Percentiles rank a stretch among this genome's conserved stretches.
Evolutionary conservation across 1,284 basidiomycete species (phyloP).

Genomic region (Naganishia sp.): DNA sequence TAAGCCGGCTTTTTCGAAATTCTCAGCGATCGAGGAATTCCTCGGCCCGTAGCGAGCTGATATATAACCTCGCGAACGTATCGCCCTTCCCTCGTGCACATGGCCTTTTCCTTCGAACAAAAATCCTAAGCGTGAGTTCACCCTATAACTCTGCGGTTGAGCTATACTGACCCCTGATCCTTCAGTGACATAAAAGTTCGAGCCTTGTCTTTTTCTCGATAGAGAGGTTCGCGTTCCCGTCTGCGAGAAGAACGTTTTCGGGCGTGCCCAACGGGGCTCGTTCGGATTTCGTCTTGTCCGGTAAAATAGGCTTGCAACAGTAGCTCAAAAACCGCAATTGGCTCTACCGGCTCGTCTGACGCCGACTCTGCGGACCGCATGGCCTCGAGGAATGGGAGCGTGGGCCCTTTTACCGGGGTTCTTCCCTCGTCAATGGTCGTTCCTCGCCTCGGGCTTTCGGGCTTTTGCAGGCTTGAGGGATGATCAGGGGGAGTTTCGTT

Average conservation of each 20-base stretch:
- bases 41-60: not conserved
- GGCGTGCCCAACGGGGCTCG: conserved; percentile 11
- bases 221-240: conserved; percentile 54
- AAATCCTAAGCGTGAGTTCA: conserved; percentile 40
- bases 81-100: not conserved
- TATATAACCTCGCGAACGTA: not conserved
- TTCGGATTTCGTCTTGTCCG: conserved; percentile 35
- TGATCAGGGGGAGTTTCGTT: conserved; percentile 25
- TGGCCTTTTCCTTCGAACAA: conserved; percentile 42
- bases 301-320: conserved; percentile 25
- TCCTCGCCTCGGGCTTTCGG: conserved; percentile 20
- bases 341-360: conserved; percentile 7
- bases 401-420: conserved; percentile 7
- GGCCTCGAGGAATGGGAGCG: conserved; percentile 17
- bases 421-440: conserved; percentile 24
- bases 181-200: conserved; percentile 54
- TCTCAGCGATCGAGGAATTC: conserved; percentile 4
- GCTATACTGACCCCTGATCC: not conserved
- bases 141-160: conserved; percentile 5
- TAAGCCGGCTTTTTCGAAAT: conserved; percentile 7
- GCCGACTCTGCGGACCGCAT: conserved; percentile 21
- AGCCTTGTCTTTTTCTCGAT: conserved; percentile 50
- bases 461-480: conserved; percentile 29
- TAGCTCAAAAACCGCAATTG: conserved; percentile 30
- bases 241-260: conserved; percentile 45